A percentile compares a stretch with the other conserved stretches of the same genome.
These are phyloP conservation scores for Nelumbo lutea DNA, from an alignment of 164 flowering plant species.

Conservation along the genomic window DNA sequence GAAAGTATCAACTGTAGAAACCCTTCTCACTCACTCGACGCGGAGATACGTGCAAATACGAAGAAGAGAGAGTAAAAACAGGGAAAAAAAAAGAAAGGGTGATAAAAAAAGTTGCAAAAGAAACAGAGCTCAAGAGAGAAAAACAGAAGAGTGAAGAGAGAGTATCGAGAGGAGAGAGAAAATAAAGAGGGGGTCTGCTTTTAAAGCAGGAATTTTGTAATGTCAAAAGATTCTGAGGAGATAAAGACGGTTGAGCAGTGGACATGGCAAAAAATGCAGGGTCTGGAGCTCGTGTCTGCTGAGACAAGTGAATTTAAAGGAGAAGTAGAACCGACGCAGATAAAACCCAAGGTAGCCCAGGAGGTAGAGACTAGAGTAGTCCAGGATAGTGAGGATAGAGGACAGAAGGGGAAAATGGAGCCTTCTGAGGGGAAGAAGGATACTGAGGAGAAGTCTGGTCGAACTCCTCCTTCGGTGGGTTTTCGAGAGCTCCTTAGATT, in stretches of 20 bases:
- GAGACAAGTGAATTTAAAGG: constrained; percentile 7
- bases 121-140: not conserved
- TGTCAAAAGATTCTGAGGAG: constrained; percentile 71
- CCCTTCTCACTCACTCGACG: not conserved
- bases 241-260: constrained; percentile 77
- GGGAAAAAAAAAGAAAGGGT: constrained; percentile 7
- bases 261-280: constrained; percentile 90
- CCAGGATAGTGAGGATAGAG: not conserved
- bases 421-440: constrained; percentile 22
- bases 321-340: not conserved
- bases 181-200: constrained; percentile 8
- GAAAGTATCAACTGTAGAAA: not conserved
- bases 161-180: not conserved
- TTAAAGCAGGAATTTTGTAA: constrained; percentile 27
- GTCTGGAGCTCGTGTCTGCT: constrained; percentile 46
- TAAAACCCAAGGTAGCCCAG: not conserved
- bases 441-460: constrained; percentile 42
- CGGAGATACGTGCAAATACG: not conserved
- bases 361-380: constrained; percentile 19
- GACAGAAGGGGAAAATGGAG: constrained; percentile 20
- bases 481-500: constrained; percentile 80
- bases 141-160: not conserved
- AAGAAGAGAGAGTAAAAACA: not conserved
- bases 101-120: constrained; percentile 5
- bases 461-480: constrained; percentile 34